phyloP scores from a whole-genome alignment of 1,284 basidiomycete genomes.

The Taiwanofungus camphoratus region DNA sequence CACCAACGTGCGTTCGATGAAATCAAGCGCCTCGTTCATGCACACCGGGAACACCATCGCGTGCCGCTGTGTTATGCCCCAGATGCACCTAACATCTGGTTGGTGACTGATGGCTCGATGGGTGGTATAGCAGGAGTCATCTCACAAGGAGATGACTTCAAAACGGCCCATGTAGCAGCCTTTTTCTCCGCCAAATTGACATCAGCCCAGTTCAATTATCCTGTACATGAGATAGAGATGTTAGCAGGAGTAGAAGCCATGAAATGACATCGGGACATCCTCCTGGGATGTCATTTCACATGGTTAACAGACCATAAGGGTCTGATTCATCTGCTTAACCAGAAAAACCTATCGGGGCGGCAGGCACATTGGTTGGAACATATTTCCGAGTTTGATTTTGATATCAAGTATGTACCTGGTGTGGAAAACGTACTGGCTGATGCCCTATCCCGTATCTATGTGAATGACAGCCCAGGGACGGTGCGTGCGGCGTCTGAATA shows the following conservation, averaged over 20 bases:
- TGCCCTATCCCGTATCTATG: constrained; percentile 30
- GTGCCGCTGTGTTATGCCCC: constrained; percentile 16
- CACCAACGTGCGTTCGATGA: constrained; percentile 24
- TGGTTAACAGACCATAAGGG: constrained; percentile 24
- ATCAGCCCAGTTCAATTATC: constrained; percentile 27
- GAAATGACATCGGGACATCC: constrained; percentile 20
- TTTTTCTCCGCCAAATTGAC: constrained; percentile 28
- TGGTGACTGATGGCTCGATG: constrained; percentile 12
- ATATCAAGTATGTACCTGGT: constrained; percentile 16
- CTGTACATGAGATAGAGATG: constrained; percentile 15
- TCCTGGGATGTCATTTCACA: constrained; percentile 16
- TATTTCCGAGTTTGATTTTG: constrained; percentile 20
- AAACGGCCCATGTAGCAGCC: constrained; percentile 13
- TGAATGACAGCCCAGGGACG: constrained; percentile 20
- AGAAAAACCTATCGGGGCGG: constrained; percentile 17
- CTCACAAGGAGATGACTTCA: constrained; percentile 12
- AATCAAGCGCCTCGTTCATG: constrained; percentile 16
- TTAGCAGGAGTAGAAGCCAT: constrained; percentile 27
- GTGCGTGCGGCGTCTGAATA: constrained; percentile 22
- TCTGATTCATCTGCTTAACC: constrained; percentile 19
- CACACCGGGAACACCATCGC: constrained; percentile 12
- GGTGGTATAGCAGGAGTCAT: constrained; percentile 11
- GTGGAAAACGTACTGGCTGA: constrained; percentile 19
- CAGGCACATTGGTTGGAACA: constrained; percentile 21
- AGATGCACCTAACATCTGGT: constrained; percentile 10